Evolutionary conservation across 345 rosid species (phyloP), one percentile per base, ranked within the genome.

Genomic region (Raphanus sativus): DNA sequence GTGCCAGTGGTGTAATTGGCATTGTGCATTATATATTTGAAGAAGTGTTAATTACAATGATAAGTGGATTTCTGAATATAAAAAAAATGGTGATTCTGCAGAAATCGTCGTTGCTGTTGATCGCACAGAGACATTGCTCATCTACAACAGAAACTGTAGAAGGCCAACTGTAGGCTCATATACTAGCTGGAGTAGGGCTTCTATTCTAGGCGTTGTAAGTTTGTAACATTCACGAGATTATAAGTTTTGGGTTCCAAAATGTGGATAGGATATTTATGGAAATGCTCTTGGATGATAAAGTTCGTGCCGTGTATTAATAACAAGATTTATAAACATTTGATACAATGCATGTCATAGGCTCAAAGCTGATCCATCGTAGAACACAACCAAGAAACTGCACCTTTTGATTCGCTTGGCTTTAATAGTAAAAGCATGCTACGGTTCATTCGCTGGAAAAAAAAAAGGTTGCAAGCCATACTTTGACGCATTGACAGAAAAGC

Each of bases 101-200:
- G 98, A 29, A 75, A 62, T 89, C 91, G 38, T 84, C 91, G 12
- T 73, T 93, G 81, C 72, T 93, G 73, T 58, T 88, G 75, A 67
- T 90, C 48, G 88, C 92, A 24, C 93, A 89, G 77, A 78, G 62
- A 66, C 85, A 71, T 81, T 67, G 76, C 38, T 68, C 74, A 38
- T 73, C 78, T 13, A 62, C 59, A 62, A 60, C 85, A 26, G 75
- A 83, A 71, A 65, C 75, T 70, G 78, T 67, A 34, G 65, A 17
- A 64, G 54, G 67, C 65, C 55, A 71, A 42, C 2, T 32, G 67
- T 77, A 77, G 72, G 72, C 21, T 21, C 21, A 65, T 77, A 45
- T 52, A 62, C 48, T 34, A 62, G 75, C 70, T 70, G 24, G 58
- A 64, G 45, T 34, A 13, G 30, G 30, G 21, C 21, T 21, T 21